Evolutionary conservation across 495 filamentous ascomycete genomes (phyloP).

Genomic region (Beverwykella pulmonaria): DNA sequence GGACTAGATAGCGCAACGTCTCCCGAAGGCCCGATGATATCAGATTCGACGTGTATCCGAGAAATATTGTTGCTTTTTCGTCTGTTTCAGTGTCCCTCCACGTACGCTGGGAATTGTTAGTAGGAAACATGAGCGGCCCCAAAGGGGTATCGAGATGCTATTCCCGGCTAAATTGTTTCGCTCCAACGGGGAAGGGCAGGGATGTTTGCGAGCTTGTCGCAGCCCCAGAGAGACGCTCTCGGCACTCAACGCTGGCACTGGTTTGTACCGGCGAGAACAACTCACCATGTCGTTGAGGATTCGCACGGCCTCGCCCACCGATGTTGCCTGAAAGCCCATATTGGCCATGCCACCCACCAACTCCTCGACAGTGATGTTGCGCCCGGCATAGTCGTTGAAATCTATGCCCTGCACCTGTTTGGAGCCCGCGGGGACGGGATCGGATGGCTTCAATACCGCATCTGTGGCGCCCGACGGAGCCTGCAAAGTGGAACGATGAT

Average conservation of each 20-base stretch:
- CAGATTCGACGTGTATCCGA: slow-evolving; percentile 95
- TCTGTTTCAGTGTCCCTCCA: slow-evolving; percentile 75
- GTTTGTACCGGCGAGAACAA: slow-evolving; percentile 1
- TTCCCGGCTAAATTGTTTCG: slow-evolving; percentile 32
- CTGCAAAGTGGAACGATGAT: slow-evolving; percentile 2
- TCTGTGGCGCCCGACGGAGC: slow-evolving; percentile 70
- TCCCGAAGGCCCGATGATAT: slow-evolving; percentile 94
- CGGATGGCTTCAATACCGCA: slow-evolving; percentile 87
- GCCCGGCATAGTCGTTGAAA: slow-evolving; percentile 75
- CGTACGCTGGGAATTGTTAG: slow-evolving; percentile 57
- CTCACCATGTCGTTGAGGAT: slow-evolving; percentile 96
- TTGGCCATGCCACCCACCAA: slow-evolving; percentile 77
- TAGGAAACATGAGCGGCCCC: slow-evolving; percentile 21
- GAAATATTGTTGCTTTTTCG: slow-evolving; percentile 84
- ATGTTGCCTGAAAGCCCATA: slow-evolving; percentile 92
- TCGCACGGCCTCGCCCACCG: slow-evolving; percentile 76
- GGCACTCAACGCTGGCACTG: slow-evolving; percentile 7
- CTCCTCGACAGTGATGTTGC: slow-evolving; percentile 80
- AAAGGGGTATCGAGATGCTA: slow-evolving; percentile 15
- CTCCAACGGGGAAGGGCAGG: slow-evolving; percentile 1
- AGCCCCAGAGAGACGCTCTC: neutral
- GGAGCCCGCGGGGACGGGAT: slow-evolving; percentile 72
- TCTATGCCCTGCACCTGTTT: slow-evolving; percentile 82
- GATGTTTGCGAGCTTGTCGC: slow-evolving; percentile 1
- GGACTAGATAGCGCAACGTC: slow-evolving; percentile 86